phyloP scores from a whole-genome alignment of 805 yeast genomes.

The Ogataea zsoltii region DNA sequence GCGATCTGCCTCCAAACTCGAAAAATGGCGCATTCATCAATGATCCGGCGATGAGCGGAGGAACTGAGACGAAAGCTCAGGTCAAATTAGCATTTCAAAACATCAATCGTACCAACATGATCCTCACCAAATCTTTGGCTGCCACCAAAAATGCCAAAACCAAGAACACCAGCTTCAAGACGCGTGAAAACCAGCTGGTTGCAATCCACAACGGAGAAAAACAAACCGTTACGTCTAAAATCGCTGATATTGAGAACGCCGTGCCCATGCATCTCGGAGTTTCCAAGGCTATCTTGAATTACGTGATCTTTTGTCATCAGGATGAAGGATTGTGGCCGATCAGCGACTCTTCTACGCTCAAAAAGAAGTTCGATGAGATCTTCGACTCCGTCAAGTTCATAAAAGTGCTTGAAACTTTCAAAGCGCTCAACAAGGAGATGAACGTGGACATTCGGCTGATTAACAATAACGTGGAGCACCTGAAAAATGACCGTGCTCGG shows the following conservation, averaged over 20 bases:
- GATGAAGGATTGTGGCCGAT: conserved; percentile 97
- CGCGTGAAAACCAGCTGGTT: conserved; percentile 85
- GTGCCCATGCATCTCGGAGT: conserved; percentile 87
- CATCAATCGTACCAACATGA: conserved; percentile 74
- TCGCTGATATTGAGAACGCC: conserved; percentile 78
- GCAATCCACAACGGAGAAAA: conserved; percentile 67
- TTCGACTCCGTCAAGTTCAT: conserved; percentile 94
- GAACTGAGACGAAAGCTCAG: conserved; percentile 81
- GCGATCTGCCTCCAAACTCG: conserved; percentile 92
- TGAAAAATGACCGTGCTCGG: conserved; percentile 70
- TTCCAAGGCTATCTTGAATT: conserved; percentile 81
- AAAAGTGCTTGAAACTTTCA: conserved; percentile 81
- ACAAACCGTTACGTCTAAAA: conserved; percentile 74
- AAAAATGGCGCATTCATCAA: conserved; percentile 96
- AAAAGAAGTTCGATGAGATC: conserved; percentile 93
- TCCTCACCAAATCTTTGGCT: conserved; percentile 83
- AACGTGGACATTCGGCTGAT: conserved; percentile 70
- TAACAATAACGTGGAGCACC: conserved; percentile 76
- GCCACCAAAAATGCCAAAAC: conserved; percentile 55
- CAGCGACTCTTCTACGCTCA: conserved; percentile 83
- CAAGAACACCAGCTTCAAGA: conserved; percentile 70
- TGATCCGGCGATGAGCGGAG: conserved; percentile 81
- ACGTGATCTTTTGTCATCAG: conserved; percentile 95
- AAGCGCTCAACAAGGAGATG: conserved; percentile 75
- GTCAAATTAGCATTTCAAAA: conserved; percentile 83